Base-by-base conservation (phyloP, 2,329 filamentous ascomycete genomes). In the Ophiostoma sp. region DNA sequence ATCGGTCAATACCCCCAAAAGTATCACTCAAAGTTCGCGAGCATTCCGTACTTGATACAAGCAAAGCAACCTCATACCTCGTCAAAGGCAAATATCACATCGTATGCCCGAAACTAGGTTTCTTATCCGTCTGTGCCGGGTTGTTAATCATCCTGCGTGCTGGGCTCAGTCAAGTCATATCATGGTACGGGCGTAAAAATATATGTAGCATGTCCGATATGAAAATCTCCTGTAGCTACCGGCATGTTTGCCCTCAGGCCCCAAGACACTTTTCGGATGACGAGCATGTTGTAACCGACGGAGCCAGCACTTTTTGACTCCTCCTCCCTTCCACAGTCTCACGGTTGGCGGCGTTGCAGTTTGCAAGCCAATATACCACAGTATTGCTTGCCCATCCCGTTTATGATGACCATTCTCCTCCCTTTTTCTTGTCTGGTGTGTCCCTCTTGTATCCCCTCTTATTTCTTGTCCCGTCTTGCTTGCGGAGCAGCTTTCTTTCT, bases 191-290 rank as follows among this genome's bases (percentile, higher is more conserved):
- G 22, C 61, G 36, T 66, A 45, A 45, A 39, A 66, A n/a, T n/a
- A n/a, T n/a, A n/a, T n/a, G n/a, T 66, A 66, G 61, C 36, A 66
- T 39, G 45, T 42, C 61, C 61, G n/a, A 45, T 45, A 17, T 66
- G 36, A 45, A 66, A 8, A 66, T 7, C 17, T 28, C 11, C 22
- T 42, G 33, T 22, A 66, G 22, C 5, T 66, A 36, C 61, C 36
- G 36, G 12, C 61, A 45, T 45, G 61, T 22, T 66, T 25, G 25
- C 9, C 42, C 31, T n/a, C n/a, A n/a, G n/a, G n/a, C n/a, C 15
- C 36, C 36, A 66, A 66, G 36, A 66, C 61, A 66, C 61, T 42
- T 42, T 64, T 48, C 4, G 59, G 36, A 45, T 45, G 61, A 45
- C n/a, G 59, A 64, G 55, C 28, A 59, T 55, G n/a, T 48, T 48